These are phyloP conservation scores for Oidiodendron maius DNA, from an alignment of 495 filamentous ascomycete genomes.

Conservation along the genomic window DNA sequence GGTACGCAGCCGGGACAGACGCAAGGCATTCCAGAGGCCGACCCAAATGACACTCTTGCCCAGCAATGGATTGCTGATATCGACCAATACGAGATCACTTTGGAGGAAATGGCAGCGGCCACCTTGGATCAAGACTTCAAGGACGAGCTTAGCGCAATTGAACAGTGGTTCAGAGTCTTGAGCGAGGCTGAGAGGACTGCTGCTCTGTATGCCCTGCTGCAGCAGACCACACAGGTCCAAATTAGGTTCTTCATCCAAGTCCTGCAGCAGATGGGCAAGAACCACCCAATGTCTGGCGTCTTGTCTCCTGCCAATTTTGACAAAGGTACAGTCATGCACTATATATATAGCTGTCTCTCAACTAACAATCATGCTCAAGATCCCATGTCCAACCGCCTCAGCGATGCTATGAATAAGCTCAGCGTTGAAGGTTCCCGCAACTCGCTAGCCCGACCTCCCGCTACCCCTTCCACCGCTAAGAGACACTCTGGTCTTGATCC, in stretches of 20 bases:
- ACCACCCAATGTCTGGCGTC: slow-evolving; percentile 93
- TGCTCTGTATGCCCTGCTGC: slow-evolving; percentile 87
- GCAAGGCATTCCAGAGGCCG: slow-evolving; percentile 63
- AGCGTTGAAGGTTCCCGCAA: slow-evolving; percentile 80
- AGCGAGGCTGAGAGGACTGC: slow-evolving; percentile 96
- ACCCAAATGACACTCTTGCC: slow-evolving; percentile 85
- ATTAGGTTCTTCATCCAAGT: slow-evolving; percentile 99
- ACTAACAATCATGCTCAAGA: slow-evolving; percentile 46
- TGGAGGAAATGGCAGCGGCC: slow-evolving; percentile 98
- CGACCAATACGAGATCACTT: slow-evolving; percentile 92
- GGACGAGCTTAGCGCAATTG: slow-evolving; percentile 96
- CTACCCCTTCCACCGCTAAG: slow-evolving; percentile 62
- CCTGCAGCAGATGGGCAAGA: slow-evolving; percentile 96
- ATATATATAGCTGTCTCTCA: slow-evolving; percentile 13
- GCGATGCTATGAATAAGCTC: slow-evolving; percentile 95
- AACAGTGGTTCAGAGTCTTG: slow-evolving; percentile 98
- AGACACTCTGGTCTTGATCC: slow-evolving; percentile 88
- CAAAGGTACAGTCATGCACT: slow-evolving; percentile 60
- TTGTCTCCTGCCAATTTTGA: slow-evolving; percentile 96
- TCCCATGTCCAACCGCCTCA: slow-evolving; percentile 94
- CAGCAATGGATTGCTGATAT: slow-evolving; percentile 99
- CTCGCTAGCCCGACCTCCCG: slow-evolving; percentile 70
- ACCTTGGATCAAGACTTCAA: slow-evolving; percentile 99
- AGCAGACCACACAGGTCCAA: slow-evolving; percentile 98
- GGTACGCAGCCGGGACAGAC: slow-evolving; percentile 60